Conservation (phyloP, 306 rosid species). For the Casuarina cunninghamiana region DNA sequence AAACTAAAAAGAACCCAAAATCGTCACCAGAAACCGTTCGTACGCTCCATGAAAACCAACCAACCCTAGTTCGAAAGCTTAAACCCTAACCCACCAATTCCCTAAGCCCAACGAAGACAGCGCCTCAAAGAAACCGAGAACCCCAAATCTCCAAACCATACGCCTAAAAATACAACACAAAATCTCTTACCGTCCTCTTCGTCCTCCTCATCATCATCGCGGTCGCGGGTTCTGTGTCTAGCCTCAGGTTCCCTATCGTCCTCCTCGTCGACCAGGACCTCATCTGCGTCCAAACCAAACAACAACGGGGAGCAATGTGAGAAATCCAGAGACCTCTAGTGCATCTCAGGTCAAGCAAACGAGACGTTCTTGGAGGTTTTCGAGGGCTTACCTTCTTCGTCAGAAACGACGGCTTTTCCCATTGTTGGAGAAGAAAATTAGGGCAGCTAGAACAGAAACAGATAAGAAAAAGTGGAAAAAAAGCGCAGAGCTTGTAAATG, state of each 20-base stretch:
- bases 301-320: conserved; percentile 22
- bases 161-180: not conserved
- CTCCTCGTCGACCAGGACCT: conserved; percentile 72
- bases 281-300: conserved; percentile 51
- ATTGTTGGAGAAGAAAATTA: conserved; percentile 14
- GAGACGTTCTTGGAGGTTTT: not conserved
- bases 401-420: conserved; percentile 50
- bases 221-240: conserved; percentile 48
- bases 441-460: not conserved
- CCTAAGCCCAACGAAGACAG: not conserved
- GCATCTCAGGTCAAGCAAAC: not conserved
- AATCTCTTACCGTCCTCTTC: conserved; percentile 77
- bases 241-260: conserved; percentile 66
- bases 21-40: not conserved
- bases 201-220: conserved; percentile 65
- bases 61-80: conserved; percentile 10
- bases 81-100: conserved; percentile 24
- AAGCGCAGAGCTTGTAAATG: not conserved
- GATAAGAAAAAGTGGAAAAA: not conserved
- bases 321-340: not conserved
- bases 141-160: not conserved
- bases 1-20: not conserved
- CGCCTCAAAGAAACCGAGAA: not conserved
- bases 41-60: not conserved
- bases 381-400: conserved; percentile 63